Conservation (phyloP, 495 filamentous ascomycete genomes). For the Annulohypoxylon maeteangense region DNA sequence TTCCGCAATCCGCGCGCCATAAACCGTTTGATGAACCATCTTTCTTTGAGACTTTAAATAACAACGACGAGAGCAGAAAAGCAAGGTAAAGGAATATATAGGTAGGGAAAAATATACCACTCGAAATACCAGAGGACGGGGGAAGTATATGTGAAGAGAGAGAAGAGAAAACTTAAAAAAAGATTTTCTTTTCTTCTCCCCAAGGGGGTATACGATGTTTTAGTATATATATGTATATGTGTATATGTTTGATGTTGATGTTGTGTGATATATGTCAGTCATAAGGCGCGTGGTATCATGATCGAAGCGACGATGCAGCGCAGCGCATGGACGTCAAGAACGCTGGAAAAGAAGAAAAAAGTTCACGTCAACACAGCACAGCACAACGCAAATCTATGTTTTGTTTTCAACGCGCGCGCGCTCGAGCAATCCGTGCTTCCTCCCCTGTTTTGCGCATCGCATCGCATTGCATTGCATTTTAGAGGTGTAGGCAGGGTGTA, state of each 20-base stretch:
- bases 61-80: not conserved
- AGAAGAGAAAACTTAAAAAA: conserved; percentile 19
- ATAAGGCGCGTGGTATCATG: conserved; percentile 46
- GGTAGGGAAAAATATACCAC: conserved; percentile 1
- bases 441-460: not conserved
- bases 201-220: conserved; percentile 37
- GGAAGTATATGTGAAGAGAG: conserved; percentile 2
- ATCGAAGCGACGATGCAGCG: conserved; percentile 33
- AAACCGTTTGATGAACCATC: conserved; percentile 37
- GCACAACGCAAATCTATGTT: not conserved
- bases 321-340: conserved; percentile 25
- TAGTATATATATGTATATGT: conserved; percentile 7
- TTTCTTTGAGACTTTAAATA: not conserved
- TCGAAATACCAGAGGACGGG: conserved; percentile 1
- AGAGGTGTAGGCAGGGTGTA: not conserved
- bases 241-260: too few relatives aligned
- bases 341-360: conserved; percentile 19
- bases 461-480: not conserved
- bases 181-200: conserved; percentile 17
- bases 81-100: not conserved
- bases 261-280: conserved; percentile 11
- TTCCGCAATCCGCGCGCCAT: conserved; percentile 37
- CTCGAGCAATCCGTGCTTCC: not conserved
- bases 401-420: not conserved
- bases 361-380: not conserved